Evolutionary conservation across 345 rosid species (phyloP).

Genomic region (Eucalyptus pauciflora): DNA sequence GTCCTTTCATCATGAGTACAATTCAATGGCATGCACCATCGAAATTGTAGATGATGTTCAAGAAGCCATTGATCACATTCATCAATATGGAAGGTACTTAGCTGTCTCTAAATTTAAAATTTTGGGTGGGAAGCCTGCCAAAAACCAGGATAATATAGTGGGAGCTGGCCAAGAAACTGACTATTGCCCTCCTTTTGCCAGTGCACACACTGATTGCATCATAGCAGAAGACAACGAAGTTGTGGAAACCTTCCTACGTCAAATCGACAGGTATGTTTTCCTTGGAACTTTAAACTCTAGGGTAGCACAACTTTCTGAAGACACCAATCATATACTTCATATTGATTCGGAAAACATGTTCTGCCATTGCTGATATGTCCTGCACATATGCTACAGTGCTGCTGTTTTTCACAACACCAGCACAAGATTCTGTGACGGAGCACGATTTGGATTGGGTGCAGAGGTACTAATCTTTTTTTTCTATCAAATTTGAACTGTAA

Average conservation of each 20-base stretch:
- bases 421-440: slow-evolving; percentile 96
- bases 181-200: slow-evolving; percentile 15
- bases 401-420: slow-evolving; percentile 99
- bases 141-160: neutral
- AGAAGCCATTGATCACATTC: slow-evolving; percentile 82
- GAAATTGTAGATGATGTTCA: slow-evolving; percentile 84
- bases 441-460: slow-evolving; percentile 95
- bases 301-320: neutral
- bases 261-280: slow-evolving; percentile 67
- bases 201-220: slow-evolving; percentile 95
- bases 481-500: neutral
- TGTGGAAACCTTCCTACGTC: slow-evolving; percentile 68
- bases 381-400: slow-evolving; percentile 40
- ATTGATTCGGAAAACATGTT: neutral
- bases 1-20: slow-evolving; percentile 77
- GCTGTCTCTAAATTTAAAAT: neutral
- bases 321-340: neutral
- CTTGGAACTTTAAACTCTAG: neutral
- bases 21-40: slow-evolving; percentile 71
- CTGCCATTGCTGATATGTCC: neutral
- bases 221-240: slow-evolving; percentile 62
- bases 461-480: slow-evolving; percentile 43
- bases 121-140: neutral
- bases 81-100: slow-evolving; percentile 76
- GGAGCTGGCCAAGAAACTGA: neutral